Evolutionary conservation across 2,329 filamentous ascomycete species (phyloP).

Genomic region (Penicillium sumatraense): DNA sequence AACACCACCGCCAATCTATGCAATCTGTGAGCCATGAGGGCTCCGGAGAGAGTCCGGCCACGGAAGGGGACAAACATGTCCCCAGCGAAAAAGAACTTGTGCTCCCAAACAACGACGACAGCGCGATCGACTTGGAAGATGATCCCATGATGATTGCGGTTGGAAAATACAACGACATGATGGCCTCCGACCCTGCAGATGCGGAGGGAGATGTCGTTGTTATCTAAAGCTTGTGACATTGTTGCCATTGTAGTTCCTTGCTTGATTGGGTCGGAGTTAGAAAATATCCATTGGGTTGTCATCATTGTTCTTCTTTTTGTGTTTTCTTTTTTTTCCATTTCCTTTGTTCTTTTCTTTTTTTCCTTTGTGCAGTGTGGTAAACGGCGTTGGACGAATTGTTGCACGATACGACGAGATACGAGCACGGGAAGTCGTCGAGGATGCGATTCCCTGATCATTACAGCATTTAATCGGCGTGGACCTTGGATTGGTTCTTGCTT

Average conservation of each 20-base stretch:
- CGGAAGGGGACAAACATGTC: constrained; percentile 28
- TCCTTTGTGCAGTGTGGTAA: constrained; percentile 18
- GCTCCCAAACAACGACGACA: constrained; percentile 66
- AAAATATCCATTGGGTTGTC: constrained; percentile 26
- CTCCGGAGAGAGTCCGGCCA: constrained; percentile 16
- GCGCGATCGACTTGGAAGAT: constrained; percentile 70
- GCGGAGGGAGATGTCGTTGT: constrained; percentile 52
- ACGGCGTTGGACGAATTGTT: constrained; percentile 22
- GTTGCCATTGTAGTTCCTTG: constrained; percentile 24
- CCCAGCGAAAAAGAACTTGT: constrained; percentile 47
- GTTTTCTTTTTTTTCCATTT: constrained; percentile 21
- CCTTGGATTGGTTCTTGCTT: constrained; percentile 17
- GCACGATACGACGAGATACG: constrained; percentile 32
- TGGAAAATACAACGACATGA: constrained; percentile 52
- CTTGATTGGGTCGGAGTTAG: constrained; percentile 36
- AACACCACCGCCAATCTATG: too few species aligned
- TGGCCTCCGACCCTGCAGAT: constrained; percentile 50
- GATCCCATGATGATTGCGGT: constrained; percentile 48
- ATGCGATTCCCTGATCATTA: constrained; percentile 19
- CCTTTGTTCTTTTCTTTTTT: constrained; percentile 25
- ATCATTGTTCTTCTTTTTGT: constrained; percentile 25
- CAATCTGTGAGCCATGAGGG: constrained; percentile 20
- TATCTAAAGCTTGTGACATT: constrained; percentile 36
- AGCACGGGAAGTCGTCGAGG: constrained; percentile 22
- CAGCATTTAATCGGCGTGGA: constrained; percentile 31